Evolutionary conservation across 2,329 filamentous ascomycete genomes (phyloP).

Genomic region (Cordyceps militaris): DNA sequence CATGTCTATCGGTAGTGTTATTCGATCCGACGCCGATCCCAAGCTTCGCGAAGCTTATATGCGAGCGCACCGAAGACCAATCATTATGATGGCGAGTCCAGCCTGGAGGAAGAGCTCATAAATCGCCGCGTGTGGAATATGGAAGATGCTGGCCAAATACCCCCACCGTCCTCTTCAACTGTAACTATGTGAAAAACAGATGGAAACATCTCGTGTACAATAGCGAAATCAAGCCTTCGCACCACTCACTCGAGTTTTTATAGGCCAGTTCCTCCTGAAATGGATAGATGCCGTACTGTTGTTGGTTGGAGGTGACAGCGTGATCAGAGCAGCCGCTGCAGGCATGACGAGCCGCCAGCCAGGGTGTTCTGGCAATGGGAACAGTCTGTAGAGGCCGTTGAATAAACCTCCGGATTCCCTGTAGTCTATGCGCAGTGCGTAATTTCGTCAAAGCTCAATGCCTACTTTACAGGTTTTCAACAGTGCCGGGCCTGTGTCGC

Average conservation of each 20-base stretch:
- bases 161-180: slow-evolving; percentile 48
- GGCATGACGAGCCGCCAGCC: background rate
- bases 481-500: background rate
- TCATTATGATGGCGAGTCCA: slow-evolving; percentile 47
- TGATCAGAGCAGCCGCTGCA: background rate
- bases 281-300: background rate
- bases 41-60: slow-evolving; percentile 70
- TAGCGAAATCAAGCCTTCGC: slow-evolving; percentile 1
- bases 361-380: background rate
- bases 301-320: background rate
- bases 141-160: background rate
- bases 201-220: slow-evolving; percentile 19
- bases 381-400: no score
- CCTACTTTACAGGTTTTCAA: background rate
- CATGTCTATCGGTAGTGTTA: slow-evolving; percentile 97
- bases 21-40: slow-evolving; percentile 81
- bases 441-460: background rate
- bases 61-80: slow-evolving; percentile 64
- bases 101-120: slow-evolving; percentile 27
- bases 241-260: slow-evolving; percentile 3
- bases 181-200: slow-evolving; percentile 4
- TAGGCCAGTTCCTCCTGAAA: slow-evolving; percentile 1
- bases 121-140: slow-evolving; percentile 14
- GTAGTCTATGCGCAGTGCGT: background rate
- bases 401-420: background rate